Evolutionary conservation across 768 basidiomycete species (phyloP).

Genomic region (Lactarius sanguifluus): DNA sequence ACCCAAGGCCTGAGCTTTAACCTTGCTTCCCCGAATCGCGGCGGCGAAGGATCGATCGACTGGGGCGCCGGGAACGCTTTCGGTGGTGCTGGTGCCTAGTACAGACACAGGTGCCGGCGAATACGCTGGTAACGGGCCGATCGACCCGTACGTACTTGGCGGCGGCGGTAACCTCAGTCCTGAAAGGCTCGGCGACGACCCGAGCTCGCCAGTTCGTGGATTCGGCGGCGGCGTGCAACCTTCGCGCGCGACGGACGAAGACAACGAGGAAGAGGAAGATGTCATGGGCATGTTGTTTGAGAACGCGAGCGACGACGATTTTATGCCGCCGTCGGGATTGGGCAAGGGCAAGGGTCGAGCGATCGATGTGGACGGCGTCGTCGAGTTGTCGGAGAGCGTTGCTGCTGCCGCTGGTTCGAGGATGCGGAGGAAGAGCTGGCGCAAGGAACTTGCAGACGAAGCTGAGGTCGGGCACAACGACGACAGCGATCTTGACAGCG

Average conservation of each 20-base stretch:
- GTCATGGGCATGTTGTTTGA: conserved; percentile 5
- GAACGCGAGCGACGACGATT: not conserved
- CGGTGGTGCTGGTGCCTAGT: not conserved
- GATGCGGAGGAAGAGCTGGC: conserved; percentile 17
- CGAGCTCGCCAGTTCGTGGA: not conserved
- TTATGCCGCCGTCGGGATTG: not conserved
- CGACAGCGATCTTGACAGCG: not conserved
- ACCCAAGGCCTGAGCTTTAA: not conserved
- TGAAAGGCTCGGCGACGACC: not conserved
- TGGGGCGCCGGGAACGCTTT: not conserved
- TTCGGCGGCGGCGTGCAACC: not conserved
- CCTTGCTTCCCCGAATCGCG: not conserved
- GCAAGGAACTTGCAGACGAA: conserved; percentile 13
- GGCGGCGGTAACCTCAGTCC: conserved; percentile 12
- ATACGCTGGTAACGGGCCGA: conserved; percentile 24
- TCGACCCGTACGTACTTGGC: conserved; percentile 26
- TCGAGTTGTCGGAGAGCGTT: not conserved
- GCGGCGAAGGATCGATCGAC: conserved; percentile 4
- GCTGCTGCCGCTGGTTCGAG: not conserved
- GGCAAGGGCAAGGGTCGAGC: not conserved
- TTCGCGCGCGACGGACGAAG: not conserved
- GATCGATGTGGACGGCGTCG: not conserved
- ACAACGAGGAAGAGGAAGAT: conserved; percentile 11
- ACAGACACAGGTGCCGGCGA: not conserved
- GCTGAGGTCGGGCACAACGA: not conserved